Conservation (phyloP, 768 basidiomycete genomes). For the Mycena venus region DNA sequence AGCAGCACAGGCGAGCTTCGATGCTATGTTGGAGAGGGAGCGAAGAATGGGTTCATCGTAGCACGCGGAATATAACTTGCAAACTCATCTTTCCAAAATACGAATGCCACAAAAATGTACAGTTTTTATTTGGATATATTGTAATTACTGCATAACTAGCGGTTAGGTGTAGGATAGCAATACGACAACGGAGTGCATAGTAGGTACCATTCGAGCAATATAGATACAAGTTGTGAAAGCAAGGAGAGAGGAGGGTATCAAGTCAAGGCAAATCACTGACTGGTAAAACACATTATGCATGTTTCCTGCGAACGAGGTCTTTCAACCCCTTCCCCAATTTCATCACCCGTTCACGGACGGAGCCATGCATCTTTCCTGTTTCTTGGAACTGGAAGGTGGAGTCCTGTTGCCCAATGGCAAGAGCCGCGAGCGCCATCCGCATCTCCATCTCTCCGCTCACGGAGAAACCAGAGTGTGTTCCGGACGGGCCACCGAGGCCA, state of each 20-base stretch:
- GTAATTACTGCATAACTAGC: conserved; percentile 20
- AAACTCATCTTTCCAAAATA: neutral
- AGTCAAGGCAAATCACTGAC: conserved; percentile 5
- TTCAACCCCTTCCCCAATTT: conserved; percentile 50
- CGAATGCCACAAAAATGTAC: neutral
- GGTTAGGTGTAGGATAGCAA: conserved; percentile 25
- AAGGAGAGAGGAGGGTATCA: neutral
- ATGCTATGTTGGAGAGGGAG: conserved; percentile 31
- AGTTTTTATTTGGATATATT: neutral
- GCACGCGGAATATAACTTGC: neutral
- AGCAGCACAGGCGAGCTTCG: conserved; percentile 28
- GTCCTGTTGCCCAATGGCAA: conserved; percentile 38
- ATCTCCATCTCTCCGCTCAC: conserved; percentile 73
- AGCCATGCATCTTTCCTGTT: conserved; percentile 24
- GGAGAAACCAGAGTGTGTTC: conserved; percentile 57
- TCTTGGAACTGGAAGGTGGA: conserved; percentile 36
- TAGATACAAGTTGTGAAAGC: neutral
- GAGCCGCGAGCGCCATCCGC: conserved; percentile 65
- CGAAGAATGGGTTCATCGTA: conserved; percentile 18
- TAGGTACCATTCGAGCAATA: neutral
- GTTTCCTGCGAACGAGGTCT: conserved; percentile 41
- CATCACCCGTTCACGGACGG: conserved; percentile 39
- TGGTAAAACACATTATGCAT: neutral
- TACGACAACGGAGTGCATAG: conserved; percentile 12
- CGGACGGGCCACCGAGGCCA: conserved; percentile 45